Evolutionary conservation across 2,329 filamentous ascomycete species (phyloP), one percentile per base, ranked within the genome.

Genomic region (Mycogone perniciosa): DNA sequence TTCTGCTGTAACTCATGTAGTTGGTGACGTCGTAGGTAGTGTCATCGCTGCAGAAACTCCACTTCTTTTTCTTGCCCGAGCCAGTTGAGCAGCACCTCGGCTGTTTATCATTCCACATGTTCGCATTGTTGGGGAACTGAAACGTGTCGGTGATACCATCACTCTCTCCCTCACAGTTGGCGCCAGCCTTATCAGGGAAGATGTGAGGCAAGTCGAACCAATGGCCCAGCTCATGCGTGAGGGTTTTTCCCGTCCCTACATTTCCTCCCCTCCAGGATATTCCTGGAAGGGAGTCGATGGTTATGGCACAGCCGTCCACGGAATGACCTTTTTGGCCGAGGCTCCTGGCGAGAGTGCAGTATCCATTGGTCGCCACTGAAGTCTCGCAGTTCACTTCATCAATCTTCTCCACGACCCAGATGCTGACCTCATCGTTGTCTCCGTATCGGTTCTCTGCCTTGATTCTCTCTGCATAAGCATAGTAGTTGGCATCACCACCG

Each of bases 361-460:
- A 44, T 44, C 42, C 42, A 10, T 11, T 11, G 27, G 42, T 44
- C 11, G 26, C 6, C 8, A 44, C 42, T 4, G 26, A 30, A 33
- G 42, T 44, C 20, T 44, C 9, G 42, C 42, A 44, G 29, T 31
- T 20, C 6, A 44, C 29, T 34, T 44, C 31, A 29, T 44, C 42
- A 44, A 44, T 44, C 42, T 44, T 34, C n/a, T 44, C 42, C 9
- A 44, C 27, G 5, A 44, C 29, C 42, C 42, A 44, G 42, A 44
- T 31, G 30, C n/a, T 44, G 29, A 44, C 42, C 27, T 44, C 42
- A 29, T 44, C 42, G 29, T 44, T 44, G 30, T 29, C 42, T 5
- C 42, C 42, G 20, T 31, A 44, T 3, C 42, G 20, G 31, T 44
- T 44, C 30, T 44, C 42, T 5, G 42, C 42, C 42, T 44, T 44